A percentile compares a stretch with the other conserved stretches of the same genome.
phyloP scores from a whole-genome alignment of 371 early-diverging fungal species.

The Neoconidiobolus thromboides region DNA sequence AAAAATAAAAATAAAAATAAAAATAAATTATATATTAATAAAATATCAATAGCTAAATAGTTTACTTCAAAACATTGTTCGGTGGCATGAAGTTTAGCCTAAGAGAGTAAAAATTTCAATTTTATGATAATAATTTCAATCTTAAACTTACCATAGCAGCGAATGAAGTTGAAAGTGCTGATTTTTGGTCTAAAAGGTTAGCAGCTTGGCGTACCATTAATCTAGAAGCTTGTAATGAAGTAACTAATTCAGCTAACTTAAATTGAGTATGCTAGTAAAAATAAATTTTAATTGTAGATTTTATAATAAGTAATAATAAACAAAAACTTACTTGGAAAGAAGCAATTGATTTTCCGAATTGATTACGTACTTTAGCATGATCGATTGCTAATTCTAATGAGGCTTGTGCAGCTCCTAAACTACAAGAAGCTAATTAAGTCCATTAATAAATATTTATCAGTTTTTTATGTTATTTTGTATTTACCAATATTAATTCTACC shows the following conservation, averaged over 20 bases:
- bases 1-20: not conserved
- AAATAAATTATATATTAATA: too few relatives aligned
- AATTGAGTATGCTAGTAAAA: conserved; percentile 22
- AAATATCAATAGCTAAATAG: too few relatives aligned
- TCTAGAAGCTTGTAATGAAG: conserved; percentile 22
- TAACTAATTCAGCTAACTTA: conserved; percentile 39
- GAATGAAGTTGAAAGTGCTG: conserved; percentile 16
- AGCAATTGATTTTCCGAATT: conserved; percentile 24
- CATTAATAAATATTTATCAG: not conserved
- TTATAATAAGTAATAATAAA: too few relatives aligned
- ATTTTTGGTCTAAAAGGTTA: conserved; percentile 20
- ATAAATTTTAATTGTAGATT: too few relatives aligned
- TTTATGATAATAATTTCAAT: too few relatives aligned
- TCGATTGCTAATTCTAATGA: conserved; percentile 28
- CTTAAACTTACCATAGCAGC: conserved; percentile 12
- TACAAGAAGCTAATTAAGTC: conserved; percentile 22
- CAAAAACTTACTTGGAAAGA: conserved; percentile 12
- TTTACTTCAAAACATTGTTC: conserved; percentile 21
- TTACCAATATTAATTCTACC: conserved; percentile 35
- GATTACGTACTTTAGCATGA: conserved; percentile 29
- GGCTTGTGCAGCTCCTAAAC: conserved; percentile 39
- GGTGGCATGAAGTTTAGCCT: conserved; percentile 28
- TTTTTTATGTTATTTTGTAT: not conserved
- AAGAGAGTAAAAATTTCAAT: too few relatives aligned
- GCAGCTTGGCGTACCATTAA: conserved; percentile 36